Conservation (phyloP, 2,329 filamentous ascomycete genomes). For the Fusarium sambucinum region DNA sequence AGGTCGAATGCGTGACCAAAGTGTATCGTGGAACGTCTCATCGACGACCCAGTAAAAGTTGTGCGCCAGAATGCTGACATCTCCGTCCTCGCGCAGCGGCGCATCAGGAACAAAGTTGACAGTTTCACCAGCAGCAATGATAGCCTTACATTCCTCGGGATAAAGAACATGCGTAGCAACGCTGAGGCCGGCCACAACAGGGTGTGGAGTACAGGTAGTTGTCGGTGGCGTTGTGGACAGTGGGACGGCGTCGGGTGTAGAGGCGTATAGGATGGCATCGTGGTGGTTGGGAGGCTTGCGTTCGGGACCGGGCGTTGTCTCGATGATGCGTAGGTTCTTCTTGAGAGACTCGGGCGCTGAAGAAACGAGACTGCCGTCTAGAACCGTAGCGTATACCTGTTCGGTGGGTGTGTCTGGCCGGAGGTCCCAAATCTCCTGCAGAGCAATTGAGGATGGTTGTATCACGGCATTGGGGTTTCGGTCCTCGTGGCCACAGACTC, state of each 20-base stretch:
- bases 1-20: slow-evolving; percentile 71
- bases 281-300: slow-evolving; percentile 77
- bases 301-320: slow-evolving; percentile 68
- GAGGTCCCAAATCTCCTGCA: slow-evolving; percentile 72
- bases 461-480: slow-evolving; percentile 53
- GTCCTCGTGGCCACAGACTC: slow-evolving; percentile 73
- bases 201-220: slow-evolving; percentile 70
- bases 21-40: slow-evolving; percentile 68
- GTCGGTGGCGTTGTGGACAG: slow-evolving; percentile 59
- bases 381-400: slow-evolving; percentile 67
- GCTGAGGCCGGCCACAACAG: slow-evolving; percentile 71
- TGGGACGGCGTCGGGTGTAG: slow-evolving; percentile 66
- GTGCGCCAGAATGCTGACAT: slow-evolving; percentile 74
- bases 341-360: slow-evolving; percentile 54
- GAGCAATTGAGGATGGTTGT: slow-evolving; percentile 60
- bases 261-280: slow-evolving; percentile 73
- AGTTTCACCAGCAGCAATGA: slow-evolving; percentile 74
- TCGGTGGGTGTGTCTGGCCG: slow-evolving; percentile 57
- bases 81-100: slow-evolving; percentile 73
- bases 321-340: slow-evolving; percentile 67
- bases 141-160: slow-evolving; percentile 71
- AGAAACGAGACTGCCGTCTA: slow-evolving; percentile 67
- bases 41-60: slow-evolving; percentile 82
- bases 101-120: slow-evolving; percentile 76
- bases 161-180: slow-evolving; percentile 72